Evolutionary conservation across 768 basidiomycete species (phyloP), one percentile per base, ranked within the genome.

Genomic region (Lactarius vividus): DNA sequence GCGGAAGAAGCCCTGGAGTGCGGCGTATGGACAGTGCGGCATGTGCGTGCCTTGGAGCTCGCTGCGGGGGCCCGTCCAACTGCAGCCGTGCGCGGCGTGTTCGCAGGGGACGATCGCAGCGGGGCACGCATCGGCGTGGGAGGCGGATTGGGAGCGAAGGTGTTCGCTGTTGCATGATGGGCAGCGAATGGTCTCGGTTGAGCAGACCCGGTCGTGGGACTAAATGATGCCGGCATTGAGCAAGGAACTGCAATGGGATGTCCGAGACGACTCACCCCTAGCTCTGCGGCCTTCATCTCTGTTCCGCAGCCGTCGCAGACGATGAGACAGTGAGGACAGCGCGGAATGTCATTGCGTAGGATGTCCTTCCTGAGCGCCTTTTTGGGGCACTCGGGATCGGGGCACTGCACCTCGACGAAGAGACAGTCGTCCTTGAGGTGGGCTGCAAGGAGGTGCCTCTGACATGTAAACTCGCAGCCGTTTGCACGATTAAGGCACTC

Each of bases 361-460:
- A 77, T 68, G 63, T 85, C 84, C 73, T 79, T 82, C 70, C 83
- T 77, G 67, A 79, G 69, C 26, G 86, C 71, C 16, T 72, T 70
- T 63, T 81, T 74, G 29, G 73, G 73, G 70, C 88, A 89, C 39
- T 77, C 75, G 18, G 70, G 75, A 64, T 82, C 79, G 15, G 78
- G 76, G 72, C 88, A 90, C 11, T 74, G 70, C 4, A 86, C 80
- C 65, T 83, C 77, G 60, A 82, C 79, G 72, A 81, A 91, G 64
- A 77, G 76, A 69, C 92, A 94, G 31, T 79, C 73, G 7, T 86
- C 84, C 62, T 79, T 81, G 65, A 92, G 74, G 73, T 94, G 92
- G 0, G 79, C 70, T 8, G 80, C 77, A n/a, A 91, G 74, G 29
- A 85, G 74, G 72, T 90, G 88, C 35, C 92, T 78, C 72, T 94